Conservation (phyloP, 768 basidiomycete genomes). For the Tricholoma terreum region DNA sequence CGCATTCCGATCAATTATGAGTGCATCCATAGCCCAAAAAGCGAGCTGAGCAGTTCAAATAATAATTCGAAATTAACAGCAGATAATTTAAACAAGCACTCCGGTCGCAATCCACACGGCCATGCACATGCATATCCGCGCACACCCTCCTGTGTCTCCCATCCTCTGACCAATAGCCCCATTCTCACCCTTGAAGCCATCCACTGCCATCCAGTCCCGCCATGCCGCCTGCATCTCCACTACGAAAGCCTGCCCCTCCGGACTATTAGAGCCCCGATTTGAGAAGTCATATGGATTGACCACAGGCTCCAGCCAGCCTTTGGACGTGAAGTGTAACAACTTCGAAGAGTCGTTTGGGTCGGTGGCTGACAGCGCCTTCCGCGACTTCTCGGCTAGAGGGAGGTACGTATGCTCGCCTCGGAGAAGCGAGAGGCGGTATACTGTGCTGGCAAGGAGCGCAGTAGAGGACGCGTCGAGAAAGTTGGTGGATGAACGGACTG, state of each 20-base stretch:
- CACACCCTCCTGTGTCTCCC: neutral
- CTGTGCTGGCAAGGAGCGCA: conserved; percentile 70
- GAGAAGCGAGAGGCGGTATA: conserved; percentile 68
- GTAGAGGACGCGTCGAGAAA: conserved; percentile 77
- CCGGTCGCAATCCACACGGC: conserved; percentile 4
- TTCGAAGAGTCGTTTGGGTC: conserved; percentile 15
- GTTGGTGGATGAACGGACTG: conserved; percentile 33
- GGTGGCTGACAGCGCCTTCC: conserved; percentile 35
- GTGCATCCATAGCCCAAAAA: too few species aligned
- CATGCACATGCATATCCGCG: neutral
- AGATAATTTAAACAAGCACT: conserved; percentile 1
- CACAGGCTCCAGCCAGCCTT: conserved; percentile 72
- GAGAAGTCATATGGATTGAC: conserved; percentile 65
- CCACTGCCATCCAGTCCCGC: conserved; percentile 68
- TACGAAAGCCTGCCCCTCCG: conserved; percentile 81
- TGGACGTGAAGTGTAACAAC: conserved; percentile 46
- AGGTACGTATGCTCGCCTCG: conserved; percentile 47
- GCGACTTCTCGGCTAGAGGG: conserved; percentile 53
- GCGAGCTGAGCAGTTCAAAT: too few species aligned
- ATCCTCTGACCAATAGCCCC: conserved; percentile 16
- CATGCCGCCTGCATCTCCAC: conserved; percentile 73
- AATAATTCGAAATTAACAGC: too few species aligned
- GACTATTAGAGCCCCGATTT: conserved; percentile 47
- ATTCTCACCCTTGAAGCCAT: conserved; percentile 52
- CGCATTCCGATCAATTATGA: too few species aligned